Evolutionary conservation across 768 basidiomycete species (phyloP), one percentile per base, ranked within the genome.

Genomic region (Filobasidium floriforme): DNA sequence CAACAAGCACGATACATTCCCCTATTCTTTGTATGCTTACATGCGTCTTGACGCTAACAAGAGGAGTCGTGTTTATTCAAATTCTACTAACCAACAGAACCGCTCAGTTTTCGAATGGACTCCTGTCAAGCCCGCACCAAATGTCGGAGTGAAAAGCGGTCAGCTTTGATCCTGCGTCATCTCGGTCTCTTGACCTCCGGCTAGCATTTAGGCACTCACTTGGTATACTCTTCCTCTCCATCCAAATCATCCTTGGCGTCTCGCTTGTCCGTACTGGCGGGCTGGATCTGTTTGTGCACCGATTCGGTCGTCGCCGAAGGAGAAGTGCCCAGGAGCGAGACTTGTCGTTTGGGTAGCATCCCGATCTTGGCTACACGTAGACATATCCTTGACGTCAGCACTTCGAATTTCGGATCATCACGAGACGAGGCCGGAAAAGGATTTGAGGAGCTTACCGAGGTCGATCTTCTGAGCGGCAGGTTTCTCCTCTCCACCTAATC

Each of bases 341-440:
- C 77, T 54, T 68, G 62, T 62, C 74, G 74, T 66, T 78, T 78
- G 1, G 77, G 77, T 0, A 78, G 70, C 61, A 78, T 72, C n/a
- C 77, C 77, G 41, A 78, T 72, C 66, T 78, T 78, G 60, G 75
- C 77, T 78, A 63, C n/a, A 10, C n/a, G 24, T 22, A 44, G 59
- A 37, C 9, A 37, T 37, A 37, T 37, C 32, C 32, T 3, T 37
- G 32, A 37, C 32, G 32, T 37, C 32, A 37, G 32, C 9, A 37
- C 9, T 3, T 37, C 32, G 32, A 37, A 4, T 37, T 37, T 37
- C 9, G 32, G 9, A 40, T n/a, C 18, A 12, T 15, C n/a, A 19
- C 14, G 32, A 41, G 41, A 60, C 52, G n/a, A 41, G 14, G n/a
- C 32, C 4, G 32, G 32, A 37, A 37, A 37, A 9, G 46, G 40